phyloP scores from a whole-genome alignment of 139 green algal genomes.

The Desmodesmus armatus region DNA sequence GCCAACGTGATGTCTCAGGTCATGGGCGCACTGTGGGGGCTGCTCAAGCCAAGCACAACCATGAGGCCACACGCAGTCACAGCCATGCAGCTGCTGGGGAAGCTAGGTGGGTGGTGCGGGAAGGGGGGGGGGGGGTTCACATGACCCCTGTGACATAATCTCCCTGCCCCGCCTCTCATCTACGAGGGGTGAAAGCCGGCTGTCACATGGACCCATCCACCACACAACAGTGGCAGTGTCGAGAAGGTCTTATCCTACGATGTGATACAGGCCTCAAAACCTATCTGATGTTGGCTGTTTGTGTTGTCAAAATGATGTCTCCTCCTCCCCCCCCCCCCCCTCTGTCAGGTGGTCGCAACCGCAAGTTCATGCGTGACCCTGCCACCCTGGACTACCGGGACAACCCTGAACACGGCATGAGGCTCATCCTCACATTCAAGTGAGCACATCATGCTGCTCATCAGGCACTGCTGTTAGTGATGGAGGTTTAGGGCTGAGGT shows the following conservation, averaged over 20 bases:
- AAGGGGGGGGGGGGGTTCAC: too few relatives aligned
- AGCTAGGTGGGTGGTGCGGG: conserved; percentile 82
- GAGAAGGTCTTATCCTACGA: too few relatives aligned
- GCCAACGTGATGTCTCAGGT: conserved; percentile 78
- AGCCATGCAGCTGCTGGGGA: conserved; percentile 91
- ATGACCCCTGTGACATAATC: too few relatives aligned
- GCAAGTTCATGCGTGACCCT: conserved; percentile 84
- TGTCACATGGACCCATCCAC: neutral
- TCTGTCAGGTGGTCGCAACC: conserved; percentile 78
- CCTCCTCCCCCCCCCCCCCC: neutral
- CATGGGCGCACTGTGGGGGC: conserved; percentile 87
- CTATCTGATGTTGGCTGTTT: neutral
- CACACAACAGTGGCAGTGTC: neutral
- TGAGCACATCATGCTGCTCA: too few relatives aligned
- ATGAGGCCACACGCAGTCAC: conserved; percentile 27
- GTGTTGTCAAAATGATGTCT: neutral
- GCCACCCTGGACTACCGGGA: conserved; percentile 84
- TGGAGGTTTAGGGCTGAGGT: too few relatives aligned
- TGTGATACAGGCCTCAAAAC: neutral
- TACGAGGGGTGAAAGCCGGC: too few relatives aligned
- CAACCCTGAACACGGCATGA: conserved; percentile 96
- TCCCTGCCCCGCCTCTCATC: too few relatives aligned
- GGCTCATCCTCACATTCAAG: conserved; percentile 97
- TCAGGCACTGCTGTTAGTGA: too few relatives aligned
- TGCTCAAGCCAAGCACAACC: conserved; percentile 76